Evolutionary conservation across 331 rosid species (phyloP).

Genomic region (Dryas integrifolia): DNA sequence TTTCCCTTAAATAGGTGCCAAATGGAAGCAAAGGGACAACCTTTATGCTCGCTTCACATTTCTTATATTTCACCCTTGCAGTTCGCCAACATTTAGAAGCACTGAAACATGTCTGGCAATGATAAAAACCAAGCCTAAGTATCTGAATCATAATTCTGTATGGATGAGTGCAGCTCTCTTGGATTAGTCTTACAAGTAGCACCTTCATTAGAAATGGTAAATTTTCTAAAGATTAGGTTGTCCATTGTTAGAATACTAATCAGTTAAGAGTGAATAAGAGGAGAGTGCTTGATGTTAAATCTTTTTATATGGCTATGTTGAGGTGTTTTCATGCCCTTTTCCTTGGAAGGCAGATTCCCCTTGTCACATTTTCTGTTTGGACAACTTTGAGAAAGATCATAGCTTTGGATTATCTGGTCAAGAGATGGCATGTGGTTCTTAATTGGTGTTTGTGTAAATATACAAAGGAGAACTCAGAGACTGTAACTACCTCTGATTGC

Average conservation of each 20-base stretch:
- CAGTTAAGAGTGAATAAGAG: neutral
- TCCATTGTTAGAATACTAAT: neutral
- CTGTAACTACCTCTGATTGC: neutral
- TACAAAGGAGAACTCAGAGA: neutral
- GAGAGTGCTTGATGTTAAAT: neutral
- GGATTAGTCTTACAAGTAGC: slow-evolving; percentile 3
- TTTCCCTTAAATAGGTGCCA: neutral
- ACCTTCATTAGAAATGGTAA: neutral
- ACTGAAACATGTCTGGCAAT: neutral
- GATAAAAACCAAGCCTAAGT: neutral
- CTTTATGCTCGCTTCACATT: neutral
- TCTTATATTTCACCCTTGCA: neutral
- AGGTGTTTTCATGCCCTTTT: neutral
- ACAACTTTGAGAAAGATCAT: slow-evolving; percentile 3
- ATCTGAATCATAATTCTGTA: neutral
- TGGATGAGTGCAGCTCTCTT: neutral
- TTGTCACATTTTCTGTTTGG: neutral
- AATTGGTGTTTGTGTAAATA: neutral
- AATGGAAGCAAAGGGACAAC: neutral
- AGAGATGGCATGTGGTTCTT: neutral
- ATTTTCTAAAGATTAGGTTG: neutral
- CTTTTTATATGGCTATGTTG: neutral
- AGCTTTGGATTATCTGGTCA: neutral
- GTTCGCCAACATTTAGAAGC: neutral
- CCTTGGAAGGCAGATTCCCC: neutral